A percentile compares a stretch with the other conserved stretches of the same genome.
Conservation (phyloP, 441 rosid genomes). For the Eruca vesicaria region DNA sequence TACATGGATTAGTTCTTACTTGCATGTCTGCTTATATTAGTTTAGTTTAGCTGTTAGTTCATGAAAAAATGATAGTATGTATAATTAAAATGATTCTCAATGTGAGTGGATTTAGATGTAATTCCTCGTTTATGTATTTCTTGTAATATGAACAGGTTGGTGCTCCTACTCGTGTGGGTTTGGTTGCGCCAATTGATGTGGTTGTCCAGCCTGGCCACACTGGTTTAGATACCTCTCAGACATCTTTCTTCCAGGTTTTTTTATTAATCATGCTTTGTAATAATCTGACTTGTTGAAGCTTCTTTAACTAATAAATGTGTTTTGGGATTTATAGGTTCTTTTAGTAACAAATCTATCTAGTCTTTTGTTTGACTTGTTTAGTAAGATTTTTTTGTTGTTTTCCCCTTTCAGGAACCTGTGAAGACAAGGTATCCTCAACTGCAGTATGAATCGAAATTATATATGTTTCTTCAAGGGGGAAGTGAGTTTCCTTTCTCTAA, state of each 20-base stretch:
- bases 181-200: conserved; percentile 63
- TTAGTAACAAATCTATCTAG: no score
- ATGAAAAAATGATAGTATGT: not conserved
- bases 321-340: conserved; percentile 43
- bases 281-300: not conserved
- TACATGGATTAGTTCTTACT: no score
- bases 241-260: conserved; percentile 63
- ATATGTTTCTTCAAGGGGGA: no score
- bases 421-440: no score
- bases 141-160: conserved; percentile 45
- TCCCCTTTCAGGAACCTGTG: no score
- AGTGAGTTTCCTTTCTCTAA: no score
- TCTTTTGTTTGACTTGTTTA: no score
- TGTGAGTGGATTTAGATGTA: not conserved
- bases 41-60: not conserved
- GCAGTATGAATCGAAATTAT: no score
- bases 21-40: not conserved
- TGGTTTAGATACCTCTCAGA: conserved; percentile 68
- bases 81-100: not conserved
- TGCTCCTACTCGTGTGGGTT: conserved; percentile 73
- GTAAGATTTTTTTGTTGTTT: no score
- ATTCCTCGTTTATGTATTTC: not conserved
- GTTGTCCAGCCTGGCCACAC: conserved; percentile 71
- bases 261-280: not conserved
- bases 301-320: not conserved